These are phyloP conservation scores for Arabidopsis thaliana DNA, from an alignment of 345 rosid species.

Conservation along the genomic window TAIR10.1 NC_003071.7:14415001-14415500, in stretches of 20 bases:
- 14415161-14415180: background rate
- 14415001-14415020: slow-evolving; percentile 10
- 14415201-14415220: background rate
- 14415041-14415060: slow-evolving; percentile 1
- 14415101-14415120: background rate
- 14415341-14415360: too few species aligned
- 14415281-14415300: too few species aligned
- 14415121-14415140: slow-evolving; percentile 11
- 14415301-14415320: too few species aligned
- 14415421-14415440: too few species aligned
- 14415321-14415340: too few species aligned
- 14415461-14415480: too few species aligned
- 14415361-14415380: too few species aligned
- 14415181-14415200: background rate
- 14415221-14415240: background rate
- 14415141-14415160: background rate
- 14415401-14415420: too few species aligned
- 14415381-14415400: too few species aligned
- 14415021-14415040: slow-evolving; percentile 3
- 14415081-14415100: background rate
- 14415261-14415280: background rate
- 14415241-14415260: background rate
- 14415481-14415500: too few species aligned
- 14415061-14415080: background rate
- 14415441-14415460: too few species aligned